Evolutionary conservation across 2,329 filamentous ascomycete species (phyloP).

Genomic region (Talaromyces sp.): DNA sequence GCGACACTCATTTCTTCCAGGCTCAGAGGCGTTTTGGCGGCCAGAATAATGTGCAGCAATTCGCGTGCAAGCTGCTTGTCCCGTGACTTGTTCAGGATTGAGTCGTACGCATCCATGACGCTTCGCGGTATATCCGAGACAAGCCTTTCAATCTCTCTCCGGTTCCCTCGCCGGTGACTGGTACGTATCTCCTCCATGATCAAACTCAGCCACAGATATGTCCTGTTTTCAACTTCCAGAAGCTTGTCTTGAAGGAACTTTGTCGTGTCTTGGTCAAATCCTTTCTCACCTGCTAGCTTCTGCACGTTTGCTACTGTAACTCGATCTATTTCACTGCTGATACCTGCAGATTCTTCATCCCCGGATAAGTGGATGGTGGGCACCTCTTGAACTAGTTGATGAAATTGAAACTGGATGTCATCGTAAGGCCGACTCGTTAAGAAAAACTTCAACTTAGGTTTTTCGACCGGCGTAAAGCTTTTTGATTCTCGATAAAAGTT

Average conservation of each 20-base stretch:
- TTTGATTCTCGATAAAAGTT: background rate
- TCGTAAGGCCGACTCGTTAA: slow-evolving; percentile 18
- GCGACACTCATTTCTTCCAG: slow-evolving; percentile 21
- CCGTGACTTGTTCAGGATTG: slow-evolving; percentile 4
- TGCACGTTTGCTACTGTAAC: slow-evolving; percentile 20
- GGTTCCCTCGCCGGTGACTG: background rate
- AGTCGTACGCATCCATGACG: slow-evolving; percentile 11
- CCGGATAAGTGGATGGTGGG: slow-evolving; percentile 16
- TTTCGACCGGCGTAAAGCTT: background rate
- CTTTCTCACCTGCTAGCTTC: slow-evolving; percentile 19
- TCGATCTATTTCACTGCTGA: slow-evolving; percentile 21
- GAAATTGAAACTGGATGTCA: slow-evolving; percentile 8
- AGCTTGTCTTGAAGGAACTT: slow-evolving; percentile 23
- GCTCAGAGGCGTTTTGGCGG: slow-evolving; percentile 19
- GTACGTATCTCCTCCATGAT: slow-evolving; percentile 23
- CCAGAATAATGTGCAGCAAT: slow-evolving; percentile 23
- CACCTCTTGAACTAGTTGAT: background rate
- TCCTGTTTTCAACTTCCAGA: slow-evolving; percentile 28
- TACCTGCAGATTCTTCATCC: slow-evolving; percentile 16
- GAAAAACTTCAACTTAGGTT: slow-evolving; percentile 32
- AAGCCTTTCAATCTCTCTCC: slow-evolving; percentile 2
- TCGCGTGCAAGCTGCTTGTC: slow-evolving; percentile 11
- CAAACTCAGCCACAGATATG: slow-evolving; percentile 39
- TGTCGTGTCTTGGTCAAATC: background rate
- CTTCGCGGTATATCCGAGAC: slow-evolving; percentile 1